Conservation (phyloP, 2,329 filamentous ascomycete genomes). For the Talaromyces islandicus region DNA sequence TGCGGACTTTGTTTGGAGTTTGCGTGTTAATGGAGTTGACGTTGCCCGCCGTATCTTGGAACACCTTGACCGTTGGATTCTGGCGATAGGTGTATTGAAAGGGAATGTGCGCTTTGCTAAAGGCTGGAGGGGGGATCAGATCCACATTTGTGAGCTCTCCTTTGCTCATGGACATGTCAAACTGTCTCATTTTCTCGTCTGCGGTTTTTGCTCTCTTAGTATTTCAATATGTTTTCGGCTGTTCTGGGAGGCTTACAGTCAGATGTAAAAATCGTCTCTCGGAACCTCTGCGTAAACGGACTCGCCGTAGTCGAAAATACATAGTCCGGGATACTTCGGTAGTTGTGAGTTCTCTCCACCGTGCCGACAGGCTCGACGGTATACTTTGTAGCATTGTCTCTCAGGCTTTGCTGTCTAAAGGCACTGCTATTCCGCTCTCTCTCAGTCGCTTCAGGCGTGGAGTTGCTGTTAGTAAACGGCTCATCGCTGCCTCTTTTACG, state of each 20-base stretch:
- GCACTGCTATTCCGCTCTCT: conserved; percentile 9
- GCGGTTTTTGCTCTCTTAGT: background rate
- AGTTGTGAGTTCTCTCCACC: conserved; percentile 77
- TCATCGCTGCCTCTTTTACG: conserved; percentile 71
- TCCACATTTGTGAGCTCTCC: conserved; percentile 58
- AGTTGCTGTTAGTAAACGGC: conserved; percentile 51
- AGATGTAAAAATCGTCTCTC: conserved; percentile 64
- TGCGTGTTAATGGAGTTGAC: conserved; percentile 52
- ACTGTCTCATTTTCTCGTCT: conserved; percentile 57
- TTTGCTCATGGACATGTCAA: conserved; percentile 54
- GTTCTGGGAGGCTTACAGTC: conserved; percentile 50
- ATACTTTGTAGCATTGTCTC: conserved; percentile 65
- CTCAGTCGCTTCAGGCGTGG: conserved; percentile 19
- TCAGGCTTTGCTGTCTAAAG: conserved; percentile 43
- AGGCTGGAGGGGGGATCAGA: conserved; percentile 72
- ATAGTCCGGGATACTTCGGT: conserved; percentile 80
- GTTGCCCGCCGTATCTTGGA: conserved; percentile 53
- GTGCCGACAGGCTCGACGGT: conserved; percentile 64
- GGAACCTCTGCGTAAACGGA: conserved; percentile 64
- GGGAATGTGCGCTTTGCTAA: conserved; percentile 66
- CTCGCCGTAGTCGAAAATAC: conserved; percentile 68
- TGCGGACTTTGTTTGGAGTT: conserved; percentile 55
- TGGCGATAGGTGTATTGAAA: conserved; percentile 73
- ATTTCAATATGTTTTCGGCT: background rate
- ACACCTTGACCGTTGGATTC: conserved; percentile 68